Evolutionary conservation across 164 flowering plant species (phyloP), one percentile per base, ranked within the genome.

Genomic region (Taxillus chinensis): DNA sequence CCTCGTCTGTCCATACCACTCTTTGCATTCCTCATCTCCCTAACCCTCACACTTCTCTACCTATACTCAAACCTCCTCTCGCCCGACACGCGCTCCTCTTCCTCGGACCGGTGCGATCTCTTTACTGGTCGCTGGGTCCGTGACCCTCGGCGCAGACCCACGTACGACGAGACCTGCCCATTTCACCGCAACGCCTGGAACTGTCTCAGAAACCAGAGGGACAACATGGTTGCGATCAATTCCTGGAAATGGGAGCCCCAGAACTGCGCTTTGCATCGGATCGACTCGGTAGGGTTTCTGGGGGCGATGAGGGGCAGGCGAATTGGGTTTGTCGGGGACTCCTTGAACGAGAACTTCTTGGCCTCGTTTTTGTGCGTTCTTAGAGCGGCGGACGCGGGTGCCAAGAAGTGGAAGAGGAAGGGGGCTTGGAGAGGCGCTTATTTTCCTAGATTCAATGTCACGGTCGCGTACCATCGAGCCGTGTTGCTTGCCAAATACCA

Each of bases 381-480:
- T 43, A 79, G 85, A 43, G 78, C 64, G 64, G 99, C 79, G 27
- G 97, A 95, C 77, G 38, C 7, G 39, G 82, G 83, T 40, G 96
- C 86, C 1, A 81, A 70, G 76, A 95, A 83, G 76, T 95, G 97
- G 95, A 95, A 91, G 82, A 85, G 73, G 71, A 95, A 83, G 50
- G 95, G 97, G 16, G 93, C 97, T 61, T 95, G 97, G 99, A 86
- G 86, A 68, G 99, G 97, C 2, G 99, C 80, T 57, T 86, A 82
- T 69, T 95, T 87, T 59, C 99, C 99, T 3, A 77, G 74, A 59
- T 95, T 69, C 63, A 89, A 95, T 77, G 93, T 91, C 27, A 95
- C 96, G 0, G 90, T 95, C n/a, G 93, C 77, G 2, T 95, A 95
- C 73, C 99, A 95, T 71, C 80, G 99, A 2, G 99, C 97, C 0